Conservation (phyloP, 805 yeast species). For the Candida fluviatilis region DNA sequence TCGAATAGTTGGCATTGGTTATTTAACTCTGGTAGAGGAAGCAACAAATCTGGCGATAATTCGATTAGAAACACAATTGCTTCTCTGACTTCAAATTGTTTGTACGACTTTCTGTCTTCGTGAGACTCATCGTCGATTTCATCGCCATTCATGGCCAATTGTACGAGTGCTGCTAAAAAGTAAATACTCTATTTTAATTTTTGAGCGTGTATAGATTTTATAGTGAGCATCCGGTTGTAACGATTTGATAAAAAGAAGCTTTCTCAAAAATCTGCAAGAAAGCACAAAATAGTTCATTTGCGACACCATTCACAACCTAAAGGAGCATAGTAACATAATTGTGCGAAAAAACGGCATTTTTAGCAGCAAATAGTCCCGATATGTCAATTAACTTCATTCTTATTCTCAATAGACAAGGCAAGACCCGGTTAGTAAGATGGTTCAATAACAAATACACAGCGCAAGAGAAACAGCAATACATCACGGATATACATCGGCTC, state of each 20-base stretch:
- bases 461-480: constrained; percentile 32
- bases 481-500: constrained; percentile 69
- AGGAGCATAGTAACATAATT: too few relatives aligned
- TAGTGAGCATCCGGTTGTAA: too few relatives aligned
- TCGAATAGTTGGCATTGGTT: constrained; percentile 43
- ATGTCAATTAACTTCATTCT: constrained; percentile 78
- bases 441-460: constrained; percentile 34
- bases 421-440: constrained; percentile 82
- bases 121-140: constrained; percentile 1
- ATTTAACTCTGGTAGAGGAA: constrained; percentile 31
- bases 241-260: too few relatives aligned
- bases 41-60: constrained; percentile 44
- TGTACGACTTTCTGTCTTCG: constrained; percentile 16
- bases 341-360: too few relatives aligned
- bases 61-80: constrained; percentile 65
- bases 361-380: neutral
- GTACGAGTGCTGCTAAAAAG: neutral
- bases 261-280: too few relatives aligned
- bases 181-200: too few relatives aligned
- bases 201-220: too few relatives aligned
- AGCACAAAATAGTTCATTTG: too few relatives aligned
- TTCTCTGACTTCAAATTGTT: constrained; percentile 51
- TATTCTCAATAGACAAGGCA: constrained; percentile 92
- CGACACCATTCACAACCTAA: too few relatives aligned
- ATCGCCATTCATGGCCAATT: constrained; percentile 2